A percentile compares a stretch with the other conserved stretches of the same genome.
These are phyloP conservation scores for Gracilariopsis chorda DNA, from an alignment of 23 red algal species.

Conservation along the genomic window DNA sequence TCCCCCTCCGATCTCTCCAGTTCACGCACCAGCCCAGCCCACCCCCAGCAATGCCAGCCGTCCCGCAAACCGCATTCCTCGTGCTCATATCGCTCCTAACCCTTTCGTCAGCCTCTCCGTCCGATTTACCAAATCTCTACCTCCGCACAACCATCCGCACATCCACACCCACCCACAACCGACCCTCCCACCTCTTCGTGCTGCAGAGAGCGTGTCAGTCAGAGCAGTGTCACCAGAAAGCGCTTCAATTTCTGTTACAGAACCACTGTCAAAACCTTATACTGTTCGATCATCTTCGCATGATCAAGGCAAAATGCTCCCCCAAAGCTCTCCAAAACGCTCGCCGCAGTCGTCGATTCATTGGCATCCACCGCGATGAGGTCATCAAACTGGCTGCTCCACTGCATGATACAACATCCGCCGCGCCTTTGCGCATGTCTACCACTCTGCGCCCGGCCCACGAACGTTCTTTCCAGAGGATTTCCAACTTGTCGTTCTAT, in stretches of 20 bases:
- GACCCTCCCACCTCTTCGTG: neutral
- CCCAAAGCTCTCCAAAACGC: neutral
- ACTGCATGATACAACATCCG: neutral
- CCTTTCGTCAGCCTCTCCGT: neutral
- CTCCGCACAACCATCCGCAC: neutral
- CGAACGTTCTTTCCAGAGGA: neutral
- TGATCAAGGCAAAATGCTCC: constrained; percentile 2
- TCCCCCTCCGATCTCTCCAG: too few relatives aligned
- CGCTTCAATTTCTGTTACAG: neutral
- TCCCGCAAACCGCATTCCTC: too few relatives aligned
- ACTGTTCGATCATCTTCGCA: neutral
- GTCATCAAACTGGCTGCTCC: neutral
- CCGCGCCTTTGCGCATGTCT: neutral
- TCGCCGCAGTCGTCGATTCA: neutral
- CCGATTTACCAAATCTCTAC: neutral
- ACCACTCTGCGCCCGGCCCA: neutral
- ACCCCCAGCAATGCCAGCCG: too few relatives aligned
- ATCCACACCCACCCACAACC: neutral
- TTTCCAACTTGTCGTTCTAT: neutral
- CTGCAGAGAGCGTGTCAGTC: constrained; percentile 1
- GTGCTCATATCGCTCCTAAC: neutral
- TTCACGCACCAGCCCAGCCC: too few relatives aligned
- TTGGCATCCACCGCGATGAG: neutral
- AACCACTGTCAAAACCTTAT: neutral
- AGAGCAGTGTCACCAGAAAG: neutral